A percentile compares a stretch with the other conserved stretches of the same genome.
Evolutionary conservation across 2,329 filamentous ascomycete genomes (phyloP).

Genomic region (Phialophora expanda): DNA sequence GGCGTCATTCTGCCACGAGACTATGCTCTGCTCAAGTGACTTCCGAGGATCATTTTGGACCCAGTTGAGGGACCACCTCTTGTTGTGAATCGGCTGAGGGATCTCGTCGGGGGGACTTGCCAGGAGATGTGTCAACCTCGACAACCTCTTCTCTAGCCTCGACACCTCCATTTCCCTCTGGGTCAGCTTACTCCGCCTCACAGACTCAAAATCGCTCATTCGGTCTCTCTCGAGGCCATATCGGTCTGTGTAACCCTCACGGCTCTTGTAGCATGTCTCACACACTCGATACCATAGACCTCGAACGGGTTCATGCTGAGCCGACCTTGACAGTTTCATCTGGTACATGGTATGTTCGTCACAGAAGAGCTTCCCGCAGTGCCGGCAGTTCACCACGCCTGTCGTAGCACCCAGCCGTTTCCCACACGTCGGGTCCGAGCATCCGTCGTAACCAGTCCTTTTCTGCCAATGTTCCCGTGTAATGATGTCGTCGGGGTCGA

Average conservation of each 20-base stretch:
- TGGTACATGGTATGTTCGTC: slow-evolving; percentile 99
- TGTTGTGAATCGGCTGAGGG: slow-evolving; percentile 55
- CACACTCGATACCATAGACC: slow-evolving; percentile 95
- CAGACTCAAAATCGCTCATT: slow-evolving; percentile 69
- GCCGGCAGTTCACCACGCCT: slow-evolving; percentile 88
- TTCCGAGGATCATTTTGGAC: slow-evolving; percentile 76
- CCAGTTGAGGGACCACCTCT: slow-evolving; percentile 61
- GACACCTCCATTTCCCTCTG: slow-evolving; percentile 86
- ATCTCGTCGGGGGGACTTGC: slow-evolving; percentile 72
- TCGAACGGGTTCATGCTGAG: slow-evolving; percentile 84
- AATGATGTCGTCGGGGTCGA: slow-evolving; percentile 88
- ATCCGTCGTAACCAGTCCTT: slow-evolving; percentile 73
- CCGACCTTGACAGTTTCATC: slow-evolving; percentile 92
- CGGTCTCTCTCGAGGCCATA: slow-evolving; percentile 73
- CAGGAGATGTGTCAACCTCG: slow-evolving; percentile 83
- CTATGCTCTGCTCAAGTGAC: slow-evolving; percentile 83
- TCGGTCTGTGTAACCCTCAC: slow-evolving; percentile 93
- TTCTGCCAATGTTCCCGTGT: slow-evolving; percentile 88
- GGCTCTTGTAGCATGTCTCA: slow-evolving; percentile 98
- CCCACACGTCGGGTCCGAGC: slow-evolving; percentile 85
- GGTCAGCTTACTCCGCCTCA: slow-evolving; percentile 79
- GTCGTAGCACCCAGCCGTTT: slow-evolving; percentile 74
- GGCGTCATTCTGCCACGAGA: slow-evolving; percentile 93
- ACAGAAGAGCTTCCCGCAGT: slow-evolving; percentile 91
- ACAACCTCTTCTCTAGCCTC: slow-evolving; percentile 86